Conservation (phyloP, 108 stramenopile genomes). For the Schizochytrium sp. region DNA sequence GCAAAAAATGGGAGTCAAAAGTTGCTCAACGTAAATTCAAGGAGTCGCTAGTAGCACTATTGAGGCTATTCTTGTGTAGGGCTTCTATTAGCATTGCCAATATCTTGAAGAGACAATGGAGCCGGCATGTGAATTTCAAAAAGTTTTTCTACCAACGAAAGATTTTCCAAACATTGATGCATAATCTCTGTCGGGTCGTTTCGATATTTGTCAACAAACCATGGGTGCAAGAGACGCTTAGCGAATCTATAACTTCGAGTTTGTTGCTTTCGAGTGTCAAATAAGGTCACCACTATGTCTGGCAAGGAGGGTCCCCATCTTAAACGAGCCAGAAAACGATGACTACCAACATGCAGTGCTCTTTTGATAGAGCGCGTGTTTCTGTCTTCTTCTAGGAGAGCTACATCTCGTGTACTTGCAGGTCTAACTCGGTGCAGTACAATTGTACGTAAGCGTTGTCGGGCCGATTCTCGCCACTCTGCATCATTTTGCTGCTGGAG, state of each 20-base stretch:
- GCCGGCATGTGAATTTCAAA: not conserved
- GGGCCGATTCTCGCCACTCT: constrained; percentile 8
- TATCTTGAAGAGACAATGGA: not conserved
- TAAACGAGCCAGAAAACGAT: not conserved
- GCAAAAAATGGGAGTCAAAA: too few species aligned
- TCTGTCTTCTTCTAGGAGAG: not conserved
- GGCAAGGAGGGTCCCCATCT: not conserved
- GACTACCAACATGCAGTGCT: not conserved
- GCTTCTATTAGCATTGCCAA: too few species aligned
- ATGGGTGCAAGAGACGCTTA: not conserved
- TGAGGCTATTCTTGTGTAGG: too few species aligned
- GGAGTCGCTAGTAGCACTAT: too few species aligned
- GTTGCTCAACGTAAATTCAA: too few species aligned
- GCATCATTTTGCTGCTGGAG: not conserved
- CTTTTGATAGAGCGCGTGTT: not conserved
- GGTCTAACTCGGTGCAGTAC: not conserved
- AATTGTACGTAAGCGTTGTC: not conserved
- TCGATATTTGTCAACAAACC: not conserved
- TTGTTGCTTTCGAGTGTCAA: not conserved
- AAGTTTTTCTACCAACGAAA: not conserved
- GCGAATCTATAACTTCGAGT: not conserved
- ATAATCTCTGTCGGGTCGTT: not conserved
- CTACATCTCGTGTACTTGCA: not conserved
- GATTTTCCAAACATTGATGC: not conserved
- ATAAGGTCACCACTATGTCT: not conserved